phyloP scores from a whole-genome alignment of 768 basidiomycete species.

The Macrolepiota albuminosa region DNA sequence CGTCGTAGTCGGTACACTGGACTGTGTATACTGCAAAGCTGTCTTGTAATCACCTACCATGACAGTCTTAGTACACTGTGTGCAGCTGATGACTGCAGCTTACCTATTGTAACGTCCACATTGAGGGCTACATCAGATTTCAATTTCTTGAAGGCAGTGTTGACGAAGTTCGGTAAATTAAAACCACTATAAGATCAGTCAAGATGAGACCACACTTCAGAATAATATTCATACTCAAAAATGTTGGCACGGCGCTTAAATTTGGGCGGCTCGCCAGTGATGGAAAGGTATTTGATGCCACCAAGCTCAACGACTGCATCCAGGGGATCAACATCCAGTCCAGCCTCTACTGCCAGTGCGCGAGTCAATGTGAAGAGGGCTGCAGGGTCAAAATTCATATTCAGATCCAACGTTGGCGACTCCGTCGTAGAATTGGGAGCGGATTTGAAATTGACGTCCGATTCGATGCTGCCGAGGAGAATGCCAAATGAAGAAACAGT shows the following conservation, averaged over 20 bases:
- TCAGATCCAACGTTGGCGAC: slow-evolving; percentile 53
- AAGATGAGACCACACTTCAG: not conserved
- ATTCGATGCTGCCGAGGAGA: slow-evolving; percentile 54
- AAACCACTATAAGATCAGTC: slow-evolving; percentile 41
- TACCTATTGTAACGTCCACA: slow-evolving; percentile 55
- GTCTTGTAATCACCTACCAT: slow-evolving; percentile 57
- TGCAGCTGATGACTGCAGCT: not conserved
- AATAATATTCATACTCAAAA: slow-evolving; percentile 40
- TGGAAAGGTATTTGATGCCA: slow-evolving; percentile 56
- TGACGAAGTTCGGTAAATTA: slow-evolving; percentile 55
- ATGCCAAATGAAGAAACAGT: slow-evolving; percentile 62
- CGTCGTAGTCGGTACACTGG: slow-evolving; percentile 49
- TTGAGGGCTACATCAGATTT: slow-evolving; percentile 55
- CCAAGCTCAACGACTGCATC: slow-evolving; percentile 64
- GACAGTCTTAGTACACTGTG: not conserved
- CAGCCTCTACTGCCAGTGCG: slow-evolving; percentile 60
- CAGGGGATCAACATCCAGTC: slow-evolving; percentile 52
- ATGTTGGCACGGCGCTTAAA: slow-evolving; percentile 38
- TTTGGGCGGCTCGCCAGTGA: slow-evolving; percentile 25
- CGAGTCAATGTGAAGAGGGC: slow-evolving; percentile 69
- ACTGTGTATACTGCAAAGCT: slow-evolving; percentile 56
- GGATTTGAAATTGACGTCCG: slow-evolving; percentile 44
- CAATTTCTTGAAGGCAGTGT: slow-evolving; percentile 62
- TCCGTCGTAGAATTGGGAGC: slow-evolving; percentile 48
- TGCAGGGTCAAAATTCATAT: slow-evolving; percentile 65